Conservation (phyloP, 257 asterid species). For the Scutellaria baicalensis region DNA sequence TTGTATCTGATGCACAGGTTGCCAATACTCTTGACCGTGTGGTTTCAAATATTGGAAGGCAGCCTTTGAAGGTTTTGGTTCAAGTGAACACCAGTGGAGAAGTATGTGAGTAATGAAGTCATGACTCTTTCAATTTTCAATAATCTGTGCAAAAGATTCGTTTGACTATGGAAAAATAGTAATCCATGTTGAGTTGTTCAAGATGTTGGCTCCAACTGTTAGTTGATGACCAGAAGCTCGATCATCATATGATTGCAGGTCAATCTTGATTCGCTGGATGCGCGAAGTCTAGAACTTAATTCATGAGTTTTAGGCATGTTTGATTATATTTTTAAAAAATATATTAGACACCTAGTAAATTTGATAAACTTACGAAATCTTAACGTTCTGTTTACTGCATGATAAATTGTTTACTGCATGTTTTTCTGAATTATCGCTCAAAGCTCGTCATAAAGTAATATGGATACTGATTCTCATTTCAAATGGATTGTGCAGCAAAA, state of each 20-base stretch:
- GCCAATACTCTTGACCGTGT: constrained; percentile 72
- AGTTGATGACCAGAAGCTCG: not conserved
- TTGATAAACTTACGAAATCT: too few species aligned
- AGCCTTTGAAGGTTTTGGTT: constrained; percentile 69
- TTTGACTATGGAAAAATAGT: not conserved
- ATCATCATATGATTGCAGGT: not conserved
- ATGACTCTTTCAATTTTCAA: not conserved
- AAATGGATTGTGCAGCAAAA: constrained; percentile 58
- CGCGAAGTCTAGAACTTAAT: not conserved
- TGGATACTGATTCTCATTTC: not conserved
- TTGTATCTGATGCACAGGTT: constrained; percentile 35
- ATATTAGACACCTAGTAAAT: too few species aligned
- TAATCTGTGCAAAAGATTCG: not conserved
- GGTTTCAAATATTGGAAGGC: constrained; percentile 60
- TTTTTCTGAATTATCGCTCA: not conserved
- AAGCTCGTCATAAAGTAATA: not conserved
- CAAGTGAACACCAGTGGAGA: constrained; percentile 95
- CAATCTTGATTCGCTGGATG: not conserved
- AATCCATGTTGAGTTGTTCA: not conserved
- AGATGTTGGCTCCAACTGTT: not conserved
- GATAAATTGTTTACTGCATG: not conserved
- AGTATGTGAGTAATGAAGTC: constrained; percentile 54
- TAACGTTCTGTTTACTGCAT: not conserved
- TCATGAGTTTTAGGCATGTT: not conserved
- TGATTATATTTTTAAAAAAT: not conserved